Percentiles rank a stretch among this genome's conserved stretches.
phyloP scores from a whole-genome alignment of 2,329 filamentous ascomycete species.

The Thelonectria discophora region DNA sequence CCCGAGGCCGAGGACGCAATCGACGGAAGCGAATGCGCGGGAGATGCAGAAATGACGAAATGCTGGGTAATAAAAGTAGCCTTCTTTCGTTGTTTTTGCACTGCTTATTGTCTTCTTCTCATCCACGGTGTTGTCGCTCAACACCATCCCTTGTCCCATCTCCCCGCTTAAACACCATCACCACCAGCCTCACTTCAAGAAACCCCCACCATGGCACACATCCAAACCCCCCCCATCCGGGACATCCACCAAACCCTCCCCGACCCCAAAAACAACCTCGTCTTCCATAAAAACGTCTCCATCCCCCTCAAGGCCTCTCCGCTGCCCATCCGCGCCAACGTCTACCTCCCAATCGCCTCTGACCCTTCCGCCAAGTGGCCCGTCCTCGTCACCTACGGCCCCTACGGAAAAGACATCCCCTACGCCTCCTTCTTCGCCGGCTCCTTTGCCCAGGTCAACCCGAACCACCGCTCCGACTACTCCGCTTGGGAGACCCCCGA shows the following conservation, averaged over 20 bases:
- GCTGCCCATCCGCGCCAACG: constrained; percentile 27
- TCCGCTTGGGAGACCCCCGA: constrained; percentile 69
- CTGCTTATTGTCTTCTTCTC: too few relatives aligned
- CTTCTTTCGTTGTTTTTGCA: background rate
- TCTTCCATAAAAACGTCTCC: constrained; percentile 25
- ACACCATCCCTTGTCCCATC: background rate
- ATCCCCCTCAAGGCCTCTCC: constrained; percentile 19
- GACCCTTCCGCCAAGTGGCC: constrained; percentile 14
- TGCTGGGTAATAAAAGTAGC: background rate
- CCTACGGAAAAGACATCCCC: constrained; percentile 23
- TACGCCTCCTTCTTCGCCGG: constrained; percentile 17
- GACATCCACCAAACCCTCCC: constrained; percentile 17
- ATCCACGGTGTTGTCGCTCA: too few relatives aligned
- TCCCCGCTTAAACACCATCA: too few relatives aligned
- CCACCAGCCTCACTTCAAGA: background rate
- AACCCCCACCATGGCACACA: constrained; percentile 14
- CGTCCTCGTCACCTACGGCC: constrained; percentile 23
- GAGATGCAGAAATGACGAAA: background rate
- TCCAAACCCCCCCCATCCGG: constrained; percentile 20
- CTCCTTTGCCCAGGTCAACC: constrained; percentile 60
- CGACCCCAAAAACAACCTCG: constrained; percentile 20
- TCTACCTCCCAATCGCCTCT: constrained; percentile 47
- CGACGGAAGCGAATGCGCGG: background rate
- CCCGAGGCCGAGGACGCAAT: background rate
- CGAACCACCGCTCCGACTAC: constrained; percentile 61